Evolutionary conservation across 495 filamentous ascomycete species (phyloP).

Genomic region (Podospora pseudoanserina): DNA sequence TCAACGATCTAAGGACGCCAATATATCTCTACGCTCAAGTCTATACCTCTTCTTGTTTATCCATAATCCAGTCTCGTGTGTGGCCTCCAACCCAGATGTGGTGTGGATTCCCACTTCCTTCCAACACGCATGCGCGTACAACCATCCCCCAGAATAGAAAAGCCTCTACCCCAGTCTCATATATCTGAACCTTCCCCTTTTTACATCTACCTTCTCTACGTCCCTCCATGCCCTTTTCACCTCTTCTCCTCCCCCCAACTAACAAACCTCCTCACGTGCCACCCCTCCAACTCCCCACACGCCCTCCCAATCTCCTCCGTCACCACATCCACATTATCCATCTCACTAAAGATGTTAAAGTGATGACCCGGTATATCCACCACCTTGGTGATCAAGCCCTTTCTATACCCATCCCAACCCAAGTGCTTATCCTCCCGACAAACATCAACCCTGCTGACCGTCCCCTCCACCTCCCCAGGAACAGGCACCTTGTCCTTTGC

Average conservation of each 20-base stretch:
- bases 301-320: slow-evolving; percentile 34
- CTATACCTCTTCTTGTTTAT: too few species aligned
- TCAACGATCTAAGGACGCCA: too few species aligned
- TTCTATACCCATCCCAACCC: slow-evolving; percentile 40
- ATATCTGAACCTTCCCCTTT: too few species aligned
- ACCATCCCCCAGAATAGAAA: too few species aligned
- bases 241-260: not conserved
- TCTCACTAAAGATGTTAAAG: slow-evolving; percentile 38
- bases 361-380: slow-evolving; percentile 43
- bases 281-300: slow-evolving; percentile 31
- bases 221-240: not conserved
- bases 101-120: too few species aligned
- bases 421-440: slow-evolving; percentile 29
- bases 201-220: not conserved
- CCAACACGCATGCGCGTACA: too few species aligned
- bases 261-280: not conserved
- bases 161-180: too few species aligned
- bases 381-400: slow-evolving; percentile 34
- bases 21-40: too few species aligned
- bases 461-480: slow-evolving; percentile 22
- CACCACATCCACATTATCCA: slow-evolving; percentile 26
- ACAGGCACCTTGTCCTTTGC: slow-evolving; percentile 34
- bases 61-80: too few species aligned
- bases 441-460: slow-evolving; percentile 35
- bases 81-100: too few species aligned